A percentile compares a stretch with the other conserved stretches of the same genome.
These are phyloP conservation scores for Chondrus crispus DNA, from an alignment of 23 red algal species.

Conservation along the genomic window DNA sequence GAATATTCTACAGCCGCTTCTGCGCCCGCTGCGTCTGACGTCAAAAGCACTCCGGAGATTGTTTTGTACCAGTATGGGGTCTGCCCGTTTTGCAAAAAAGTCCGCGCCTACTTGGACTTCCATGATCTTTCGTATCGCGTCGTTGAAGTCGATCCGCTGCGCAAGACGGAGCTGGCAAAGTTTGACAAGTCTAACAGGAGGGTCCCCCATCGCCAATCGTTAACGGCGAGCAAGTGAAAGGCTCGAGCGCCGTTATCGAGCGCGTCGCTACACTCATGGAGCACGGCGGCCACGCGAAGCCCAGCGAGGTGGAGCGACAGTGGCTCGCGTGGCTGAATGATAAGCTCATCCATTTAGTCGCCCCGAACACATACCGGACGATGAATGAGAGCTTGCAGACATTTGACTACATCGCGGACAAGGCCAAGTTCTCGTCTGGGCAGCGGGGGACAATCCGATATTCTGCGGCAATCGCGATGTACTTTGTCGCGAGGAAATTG, in stretches of 20 bases:
- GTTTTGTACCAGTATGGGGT: slow-evolving; percentile 86
- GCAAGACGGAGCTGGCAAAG: slow-evolving; percentile 79
- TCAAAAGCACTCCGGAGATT: slow-evolving; percentile 23
- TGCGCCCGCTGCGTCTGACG: neutral
- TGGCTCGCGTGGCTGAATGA: slow-evolving; percentile 96
- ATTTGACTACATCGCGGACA: slow-evolving; percentile 92
- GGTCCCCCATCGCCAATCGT: slow-evolving; percentile 75
- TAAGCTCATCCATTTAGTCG: slow-evolving; percentile 79
- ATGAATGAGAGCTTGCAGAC: slow-evolving; percentile 78
- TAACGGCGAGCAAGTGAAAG: slow-evolving; percentile 89
- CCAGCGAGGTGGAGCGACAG: slow-evolving; percentile 22
- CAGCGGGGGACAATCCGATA: slow-evolving; percentile 78
- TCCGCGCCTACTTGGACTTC: slow-evolving; percentile 98
- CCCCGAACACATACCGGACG: slow-evolving; percentile 98
- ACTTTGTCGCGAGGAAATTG: slow-evolving; percentile 79
- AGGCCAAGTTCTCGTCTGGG: slow-evolving; percentile 80
- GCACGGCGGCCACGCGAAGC: neutral
- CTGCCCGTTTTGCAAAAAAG: slow-evolving; percentile 99
- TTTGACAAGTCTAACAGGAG: slow-evolving; percentile 70
- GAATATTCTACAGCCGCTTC: neutral
- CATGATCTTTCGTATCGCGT: slow-evolving; percentile 82
- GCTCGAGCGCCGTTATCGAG: slow-evolving; percentile 75
- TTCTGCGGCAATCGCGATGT: slow-evolving; percentile 88
- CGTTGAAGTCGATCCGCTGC: slow-evolving; percentile 94
- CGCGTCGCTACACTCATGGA: slow-evolving; percentile 9